Evolutionary conservation across 2,329 filamentous ascomycete genomes (phyloP).

Genomic region (Stachybotrys chlorohalonatus): DNA sequence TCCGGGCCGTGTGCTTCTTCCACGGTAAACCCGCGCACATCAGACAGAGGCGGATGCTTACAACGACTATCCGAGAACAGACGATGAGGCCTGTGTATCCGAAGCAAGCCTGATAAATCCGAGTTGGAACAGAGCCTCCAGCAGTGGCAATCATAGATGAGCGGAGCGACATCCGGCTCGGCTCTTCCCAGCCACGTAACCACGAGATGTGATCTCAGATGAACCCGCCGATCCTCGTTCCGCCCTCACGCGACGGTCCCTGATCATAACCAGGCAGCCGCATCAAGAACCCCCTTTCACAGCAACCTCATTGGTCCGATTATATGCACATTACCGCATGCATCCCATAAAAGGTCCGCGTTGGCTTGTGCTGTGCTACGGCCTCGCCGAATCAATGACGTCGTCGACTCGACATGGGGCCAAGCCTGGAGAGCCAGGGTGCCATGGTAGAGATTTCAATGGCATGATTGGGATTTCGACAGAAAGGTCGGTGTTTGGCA

Average conservation of each 20-base stretch:
- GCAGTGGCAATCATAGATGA: too few relatives aligned
- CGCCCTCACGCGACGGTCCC: background rate
- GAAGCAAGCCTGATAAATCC: too few relatives aligned
- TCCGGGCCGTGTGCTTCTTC: too few relatives aligned
- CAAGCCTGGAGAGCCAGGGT: background rate
- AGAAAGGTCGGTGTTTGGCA: background rate
- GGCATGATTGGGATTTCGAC: background rate
- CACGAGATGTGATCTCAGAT: background rate
- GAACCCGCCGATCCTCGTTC: background rate
- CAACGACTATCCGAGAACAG: too few relatives aligned
- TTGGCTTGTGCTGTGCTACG: background rate
- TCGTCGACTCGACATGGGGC: background rate
- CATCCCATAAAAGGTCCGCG: background rate
- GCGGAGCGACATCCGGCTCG: too few relatives aligned
- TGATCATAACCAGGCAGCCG: background rate
- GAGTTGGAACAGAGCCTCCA: too few relatives aligned
- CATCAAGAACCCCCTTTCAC: background rate
- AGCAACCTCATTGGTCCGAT: background rate
- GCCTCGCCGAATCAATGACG: background rate
- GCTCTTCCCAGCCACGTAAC: background rate
- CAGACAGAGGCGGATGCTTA: too few relatives aligned
- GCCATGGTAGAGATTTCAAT: background rate
- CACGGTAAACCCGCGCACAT: too few relatives aligned
- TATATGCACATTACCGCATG: background rate
- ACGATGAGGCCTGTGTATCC: too few relatives aligned